Evolutionary conservation across 208 protist species (phyloP).

Genomic region (Crithidia expoeki): DNA sequence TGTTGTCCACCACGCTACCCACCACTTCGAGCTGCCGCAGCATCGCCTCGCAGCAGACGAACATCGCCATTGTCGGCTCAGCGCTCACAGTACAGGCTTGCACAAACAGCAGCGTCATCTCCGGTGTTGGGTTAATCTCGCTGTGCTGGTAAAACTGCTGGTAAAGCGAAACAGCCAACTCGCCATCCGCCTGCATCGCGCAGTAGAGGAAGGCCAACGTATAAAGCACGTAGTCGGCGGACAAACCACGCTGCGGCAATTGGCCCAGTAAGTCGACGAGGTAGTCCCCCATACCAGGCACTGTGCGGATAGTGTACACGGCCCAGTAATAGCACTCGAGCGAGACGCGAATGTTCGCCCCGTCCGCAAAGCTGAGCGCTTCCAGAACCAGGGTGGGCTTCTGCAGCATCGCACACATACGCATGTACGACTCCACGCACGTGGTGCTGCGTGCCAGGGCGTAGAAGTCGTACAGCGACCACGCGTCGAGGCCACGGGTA

Average conservation of each 20-base stretch:
- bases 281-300: constrained; percentile 78
- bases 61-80: constrained; percentile 67
- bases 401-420: constrained; percentile 62
- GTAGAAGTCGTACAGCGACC: constrained; percentile 91
- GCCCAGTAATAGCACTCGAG: constrained; percentile 83
- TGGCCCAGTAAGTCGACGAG: constrained; percentile 77
- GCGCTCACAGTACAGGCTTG: constrained; percentile 74
- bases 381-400: constrained; percentile 68
- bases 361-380: constrained; percentile 73
- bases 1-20: constrained; percentile 70
- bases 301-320: constrained; percentile 69
- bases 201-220: constrained; percentile 80
- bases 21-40: constrained; percentile 68
- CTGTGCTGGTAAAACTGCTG: constrained; percentile 63
- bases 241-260: constrained; percentile 71
- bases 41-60: constrained; percentile 48
- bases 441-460: constrained; percentile 50
- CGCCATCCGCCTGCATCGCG: constrained; percentile 77
- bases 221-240: constrained; percentile 80
- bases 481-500: constrained; percentile 75
- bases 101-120: constrained; percentile 80
- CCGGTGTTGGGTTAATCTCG: constrained; percentile 83
- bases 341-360: constrained; percentile 50
- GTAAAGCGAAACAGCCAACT: constrained; percentile 77
- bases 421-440: constrained; percentile 78